Conservation (phyloP, 805 yeast species). For the Saturnispora sekii region DNA sequence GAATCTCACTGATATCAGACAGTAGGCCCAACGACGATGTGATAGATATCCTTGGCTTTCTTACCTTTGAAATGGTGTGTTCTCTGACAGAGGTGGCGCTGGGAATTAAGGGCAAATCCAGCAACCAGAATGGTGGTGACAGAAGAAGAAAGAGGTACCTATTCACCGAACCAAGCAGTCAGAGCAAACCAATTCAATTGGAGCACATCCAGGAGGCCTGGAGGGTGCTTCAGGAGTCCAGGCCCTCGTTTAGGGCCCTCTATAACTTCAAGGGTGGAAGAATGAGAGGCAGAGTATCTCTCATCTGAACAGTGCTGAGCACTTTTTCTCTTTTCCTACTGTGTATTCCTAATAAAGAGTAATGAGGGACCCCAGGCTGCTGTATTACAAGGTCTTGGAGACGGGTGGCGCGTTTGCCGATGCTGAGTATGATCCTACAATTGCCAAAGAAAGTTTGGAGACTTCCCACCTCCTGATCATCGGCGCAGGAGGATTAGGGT, state of each 20-base stretch:
- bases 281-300: constrained; percentile 40
- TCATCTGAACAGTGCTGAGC: constrained; percentile 27
- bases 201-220: constrained; percentile 85
- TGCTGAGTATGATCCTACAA: constrained; percentile 20
- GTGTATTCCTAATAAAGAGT: background rate
- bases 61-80: constrained; percentile 95
- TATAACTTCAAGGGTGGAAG: constrained; percentile 68
- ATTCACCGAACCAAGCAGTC: constrained; percentile 84
- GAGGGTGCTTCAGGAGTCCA: constrained; percentile 58
- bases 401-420: constrained; percentile 26
- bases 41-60: constrained; percentile 86
- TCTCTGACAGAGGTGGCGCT: constrained; percentile 88
- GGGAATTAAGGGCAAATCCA: constrained; percentile 55
- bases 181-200: constrained; percentile 66
- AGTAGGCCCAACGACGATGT: constrained; percentile 94
- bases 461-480: constrained; percentile 34
- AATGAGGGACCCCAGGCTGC: background rate
- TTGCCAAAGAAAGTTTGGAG: constrained; percentile 15
- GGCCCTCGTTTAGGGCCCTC: constrained; percentile 50
- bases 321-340: background rate
- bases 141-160: constrained; percentile 47
- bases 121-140: constrained; percentile 18
- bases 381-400: constrained; percentile 8
- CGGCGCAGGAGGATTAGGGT: constrained; percentile 82
- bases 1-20: constrained; percentile 72